Evolutionary conservation across 176 grass and related monocot species (phyloP), one percentile per base, ranked within the genome.

Genomic region (Poa annua): DNA sequence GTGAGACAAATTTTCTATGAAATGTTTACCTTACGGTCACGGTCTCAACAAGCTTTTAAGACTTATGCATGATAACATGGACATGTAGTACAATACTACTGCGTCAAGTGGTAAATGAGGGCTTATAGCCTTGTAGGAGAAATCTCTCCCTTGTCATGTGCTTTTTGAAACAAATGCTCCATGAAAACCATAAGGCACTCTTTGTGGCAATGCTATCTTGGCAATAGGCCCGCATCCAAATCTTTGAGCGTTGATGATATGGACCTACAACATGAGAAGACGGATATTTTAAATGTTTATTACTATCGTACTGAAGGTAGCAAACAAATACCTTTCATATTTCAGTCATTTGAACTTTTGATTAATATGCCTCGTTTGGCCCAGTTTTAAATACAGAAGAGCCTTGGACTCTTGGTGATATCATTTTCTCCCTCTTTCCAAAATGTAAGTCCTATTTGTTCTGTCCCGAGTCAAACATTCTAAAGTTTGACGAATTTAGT

Each of bases 171-270:
- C 11, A 54, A 81, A 81, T 70, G 65, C 34, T 68, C 85, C 78
- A 87, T 87, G 78, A 12, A 87, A 87, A 59, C 71, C 85, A 59
- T 82, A 87, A 20, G 85, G 71, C 15, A 77, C 79, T 78, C 76
- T 62, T 63, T 80, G 54, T 12, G 84, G 84, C 17, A 86, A 80
- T 73, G 68, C 66, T 80, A 80, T 86, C 78, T 74, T 75, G 13
- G 68, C 68, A 38, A 75, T 32, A 54, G 68, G 68, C 4, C 25
- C 77, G 66, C 69, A 53, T 32, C 60, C 77, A 80, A 80, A 86
- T 48, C 26, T 80, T 62, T 24, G 42, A 32, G 61, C 3, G 4
- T 80, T 7, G 61, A 66, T 66, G 61, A 66, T 51, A 13, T 80
- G 44, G 20, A 51, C 78, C 78, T 66, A 13, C 61, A 80, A 21